phyloP scores from a whole-genome alignment of 495 filamentous ascomycete species.

The Penicillium coffeae region DNA sequence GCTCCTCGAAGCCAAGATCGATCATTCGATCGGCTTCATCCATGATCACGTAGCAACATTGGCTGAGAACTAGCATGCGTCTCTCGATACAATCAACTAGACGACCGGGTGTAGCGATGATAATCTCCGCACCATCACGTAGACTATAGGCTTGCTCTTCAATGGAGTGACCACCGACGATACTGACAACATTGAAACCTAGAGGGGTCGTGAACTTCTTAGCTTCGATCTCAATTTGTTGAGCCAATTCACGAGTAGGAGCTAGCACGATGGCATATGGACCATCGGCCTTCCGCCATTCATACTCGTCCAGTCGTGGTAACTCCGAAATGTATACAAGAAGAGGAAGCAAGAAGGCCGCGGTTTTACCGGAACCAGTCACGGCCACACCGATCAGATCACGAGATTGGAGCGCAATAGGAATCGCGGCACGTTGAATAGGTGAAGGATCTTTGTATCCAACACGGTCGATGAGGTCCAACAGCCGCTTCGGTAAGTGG shows the following conservation, averaged over 20 bases:
- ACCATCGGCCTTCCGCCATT: conserved; percentile 80
- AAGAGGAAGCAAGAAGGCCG: conserved; percentile 87
- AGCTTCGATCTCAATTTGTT: conserved; percentile 95
- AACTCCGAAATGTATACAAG: conserved; percentile 96
- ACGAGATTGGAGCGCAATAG: conserved; percentile 87
- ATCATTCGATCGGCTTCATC: conserved; percentile 99
- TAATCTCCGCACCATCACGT: conserved; percentile 95
- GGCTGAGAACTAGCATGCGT: conserved; percentile 82
- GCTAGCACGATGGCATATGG: conserved; percentile 96
- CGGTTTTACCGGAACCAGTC: conserved; percentile 98
- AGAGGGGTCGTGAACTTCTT: conserved; percentile 89
- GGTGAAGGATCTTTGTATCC: conserved; percentile 93
- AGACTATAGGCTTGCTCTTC: conserved; percentile 93
- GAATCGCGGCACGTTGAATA: conserved; percentile 91
- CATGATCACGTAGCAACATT: conserved; percentile 98
- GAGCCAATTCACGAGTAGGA: conserved; percentile 96
- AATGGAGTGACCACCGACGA: conserved; percentile 92
- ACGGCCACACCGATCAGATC: conserved; percentile 98
- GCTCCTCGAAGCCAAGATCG: conserved; percentile 95
- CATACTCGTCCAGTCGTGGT: conserved; percentile 76
- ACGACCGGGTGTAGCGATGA: conserved; percentile 96
- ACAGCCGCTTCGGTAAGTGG: conserved; percentile 68
- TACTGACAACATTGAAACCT: conserved; percentile 92
- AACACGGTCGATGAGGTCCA: conserved; percentile 79
- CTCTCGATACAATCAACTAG: conserved; percentile 96